Evolutionary conservation across 108 stramenopile genomes (phyloP), one percentile per base, ranked within the genome.

Genomic region (Cyclotella cryptica): DNA sequence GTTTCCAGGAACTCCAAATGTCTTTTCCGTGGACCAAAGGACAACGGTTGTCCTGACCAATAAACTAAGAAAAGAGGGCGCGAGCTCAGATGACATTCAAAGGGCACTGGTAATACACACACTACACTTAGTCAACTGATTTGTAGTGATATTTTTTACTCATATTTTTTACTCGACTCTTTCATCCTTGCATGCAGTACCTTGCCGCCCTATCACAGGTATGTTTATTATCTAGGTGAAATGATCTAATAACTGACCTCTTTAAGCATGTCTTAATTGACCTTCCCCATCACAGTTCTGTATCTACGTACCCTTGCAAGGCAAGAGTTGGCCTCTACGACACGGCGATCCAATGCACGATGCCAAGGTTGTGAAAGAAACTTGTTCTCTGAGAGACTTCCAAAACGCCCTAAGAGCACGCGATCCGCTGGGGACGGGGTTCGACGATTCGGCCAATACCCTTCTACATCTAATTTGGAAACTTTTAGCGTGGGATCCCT

Each of bases 1-100:
- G n/a, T n/a, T n/a, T n/a, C n/a, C 35, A 35, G 35, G 35, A 6
- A 97, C 97, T 7, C 96, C 98, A 0, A 91, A 97, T 78, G 97
- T 97, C 3, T 98, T 98, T 64, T 86, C 87, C 17, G 96, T 98
- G 21, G 97, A 97, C 69, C 96, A 97, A 57, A 71, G 98, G 59
- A 98, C 98, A 19, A 90, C 84, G 0, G 95, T 94, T 4, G 65
- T 98, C 7, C 67, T 97, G 26, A 91, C 90, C 0, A 81, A 90
- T 42, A 87, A 84, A 59, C 84, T 97, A 72, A 67, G 71, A 43
- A 87, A 86, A 59, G 89, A 89, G 59, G 86, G 88, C 15, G 89
- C 93, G 29, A 66, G 77, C 74, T 64, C 72, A 5, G 75, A 84
- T 53, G 91, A 94, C 39, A 85, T 92, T 35, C 77, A 87, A 44